Evolutionary conservation across 2,329 filamentous ascomycete genomes (phyloP), one percentile per base, ranked within the genome.

Genomic region (Fonsecaea pugnacius): DNA sequence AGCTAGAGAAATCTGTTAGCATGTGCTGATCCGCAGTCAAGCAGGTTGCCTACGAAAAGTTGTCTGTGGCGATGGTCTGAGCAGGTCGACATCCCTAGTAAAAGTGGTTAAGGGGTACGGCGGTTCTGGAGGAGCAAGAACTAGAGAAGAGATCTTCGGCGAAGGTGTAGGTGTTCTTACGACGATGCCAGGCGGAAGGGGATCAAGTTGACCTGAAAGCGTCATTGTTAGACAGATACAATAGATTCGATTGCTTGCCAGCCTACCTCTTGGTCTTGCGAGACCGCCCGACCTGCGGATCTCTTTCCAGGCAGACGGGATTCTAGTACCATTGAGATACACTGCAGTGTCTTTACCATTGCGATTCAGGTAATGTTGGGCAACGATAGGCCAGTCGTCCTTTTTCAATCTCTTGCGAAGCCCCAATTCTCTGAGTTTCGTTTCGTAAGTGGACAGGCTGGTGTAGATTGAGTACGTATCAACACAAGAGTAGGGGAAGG

Each of bases 401-500:
- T 1, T 52, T 24, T 52, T 52, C 16, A 52, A 24, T 24, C 6
- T 52, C 48, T 52, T 52, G 48, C 48, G 48, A 14, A 52, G 24
- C n/a, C 48, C 7, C 5, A 52, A 24, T 9, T 52, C 48, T 27
- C 24, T 52, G 48, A 52, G 7, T 30, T 52, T 52, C 24, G 48
- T 27, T 52, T 52, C 48, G 24, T 52, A 52, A 24, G 48, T 52
- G 48, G 48, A 52, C 48, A 52, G 24, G 3, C 48, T 52, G 18
- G 40, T 46, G 40, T 18, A 12, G 18, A 46, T 46, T 46, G 14
- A 46, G 40, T 46, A 46, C 18, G 48, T 18, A 52, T 52, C n/a
- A 52, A 27, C 16, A 52, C 12, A n/a, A 52, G 24, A 24, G 3
- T 4, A 27, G 24, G 16, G n/a, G 48, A n/a, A 30, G 48, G n/a